phyloP scores from a whole-genome alignment of 768 basidiomycete species.

The Suillus ampliporus region DNA sequence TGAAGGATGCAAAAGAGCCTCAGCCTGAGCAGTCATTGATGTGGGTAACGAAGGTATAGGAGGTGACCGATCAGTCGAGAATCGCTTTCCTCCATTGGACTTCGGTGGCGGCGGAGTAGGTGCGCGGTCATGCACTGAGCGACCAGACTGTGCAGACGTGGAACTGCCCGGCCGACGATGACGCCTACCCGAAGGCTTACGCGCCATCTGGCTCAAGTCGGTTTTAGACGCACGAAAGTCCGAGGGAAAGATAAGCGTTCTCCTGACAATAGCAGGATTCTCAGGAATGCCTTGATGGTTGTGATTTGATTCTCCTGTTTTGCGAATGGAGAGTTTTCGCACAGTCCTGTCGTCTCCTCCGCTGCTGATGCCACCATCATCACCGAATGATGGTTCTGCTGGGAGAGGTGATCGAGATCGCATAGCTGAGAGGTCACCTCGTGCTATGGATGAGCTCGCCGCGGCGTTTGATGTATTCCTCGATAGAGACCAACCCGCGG shows the following conservation, averaged over 20 bases:
- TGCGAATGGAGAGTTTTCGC: slow-evolving; percentile 33
- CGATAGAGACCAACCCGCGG: slow-evolving; percentile 51
- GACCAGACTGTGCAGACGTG: slow-evolving; percentile 62
- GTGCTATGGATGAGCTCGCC: slow-evolving; percentile 25
- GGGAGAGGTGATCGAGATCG: slow-evolving; percentile 22
- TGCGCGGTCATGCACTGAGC: slow-evolving; percentile 80
- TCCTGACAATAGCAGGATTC: slow-evolving; percentile 62
- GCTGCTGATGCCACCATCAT: slow-evolving; percentile 38
- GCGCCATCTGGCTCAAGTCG: slow-evolving; percentile 59
- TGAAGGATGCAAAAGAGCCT: slow-evolving; percentile 46
- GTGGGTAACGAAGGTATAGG: slow-evolving; percentile 70
- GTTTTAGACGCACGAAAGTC: slow-evolving; percentile 62
- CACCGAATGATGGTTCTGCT: slow-evolving; percentile 32
- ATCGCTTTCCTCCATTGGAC: slow-evolving; percentile 56
- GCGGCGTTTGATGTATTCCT: slow-evolving; percentile 48
- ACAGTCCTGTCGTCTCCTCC: slow-evolving; percentile 30
- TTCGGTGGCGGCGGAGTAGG: slow-evolving; percentile 88
- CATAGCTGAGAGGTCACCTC: slow-evolving; percentile 25
- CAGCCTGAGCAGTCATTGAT: slow-evolving; percentile 49
- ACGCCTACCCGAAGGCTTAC: slow-evolving; percentile 53
- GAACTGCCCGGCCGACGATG: slow-evolving; percentile 70
- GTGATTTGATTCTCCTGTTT: slow-evolving; percentile 29
- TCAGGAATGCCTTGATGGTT: slow-evolving; percentile 41
- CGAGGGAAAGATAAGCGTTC: slow-evolving; percentile 81
- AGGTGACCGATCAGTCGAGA: slow-evolving; percentile 69